Evolutionary conservation across 2,329 filamentous ascomycete species (phyloP), one percentile per base, ranked within the genome.

Genomic region (Lachnellula suecica): DNA sequence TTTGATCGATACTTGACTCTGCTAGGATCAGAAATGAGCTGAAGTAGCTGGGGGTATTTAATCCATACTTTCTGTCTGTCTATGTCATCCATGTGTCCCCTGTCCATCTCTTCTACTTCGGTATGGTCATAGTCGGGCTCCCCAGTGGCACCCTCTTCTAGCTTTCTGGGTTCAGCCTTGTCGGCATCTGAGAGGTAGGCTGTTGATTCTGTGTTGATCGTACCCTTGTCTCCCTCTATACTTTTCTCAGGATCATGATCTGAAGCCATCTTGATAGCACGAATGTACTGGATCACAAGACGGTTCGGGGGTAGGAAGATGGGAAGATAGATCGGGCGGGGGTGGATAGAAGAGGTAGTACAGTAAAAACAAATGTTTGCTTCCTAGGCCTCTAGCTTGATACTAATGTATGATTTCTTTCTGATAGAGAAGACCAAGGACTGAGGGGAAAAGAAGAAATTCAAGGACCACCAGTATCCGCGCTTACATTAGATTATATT

Each of bases 101-200:
- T 38, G 34, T 65, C 61, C 62, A 67, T 64, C 31, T 53, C 48
- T 50, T 67, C 63, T 6, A 62, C 59, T 27, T 63, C 60, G 29
- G 63, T 61, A 46, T 66, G 64, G 15, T 59, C 62, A 8, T 48
- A 47, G 31, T 67, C 65, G 20, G 63, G 58, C 13, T 60, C 48
- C 1, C 57, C 59, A 19, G 43, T 55, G 8, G 59, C 53, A 10
- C 49, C 57, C 37, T 61, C 57, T 9, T 31, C 42, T 7, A 49
- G 9, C 10, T 44, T 40, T 19, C 8, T 15, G 9, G 37, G 31
- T 6, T 51, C 43, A 22, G 45, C 46, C 41, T 58, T 58, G 40
- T 63, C 58, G 17, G 29, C 34, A 40, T 63, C 59, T 10, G 54
- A 57, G 17, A 52, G 44, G 41, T 51, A 56, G 24, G 47, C 43